phyloP scores from a whole-genome alignment of 1,284 basidiomycete species.

The Boletus hoseneyae region DNA sequence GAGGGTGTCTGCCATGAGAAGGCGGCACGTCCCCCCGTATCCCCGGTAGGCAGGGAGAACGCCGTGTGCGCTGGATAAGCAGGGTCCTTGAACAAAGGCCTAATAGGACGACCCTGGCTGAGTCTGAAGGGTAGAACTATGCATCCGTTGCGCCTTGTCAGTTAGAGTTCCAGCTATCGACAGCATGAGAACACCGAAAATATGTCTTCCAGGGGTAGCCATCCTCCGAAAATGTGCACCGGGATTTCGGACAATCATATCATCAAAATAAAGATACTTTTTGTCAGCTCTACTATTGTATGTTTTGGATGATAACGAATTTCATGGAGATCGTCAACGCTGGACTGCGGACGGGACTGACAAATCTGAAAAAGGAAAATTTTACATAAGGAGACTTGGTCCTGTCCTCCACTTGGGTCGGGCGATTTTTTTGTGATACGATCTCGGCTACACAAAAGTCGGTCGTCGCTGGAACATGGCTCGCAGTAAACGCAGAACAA shows the following conservation, averaged over 20 bases:
- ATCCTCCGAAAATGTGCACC: not conserved
- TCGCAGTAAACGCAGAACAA: constrained; percentile 33
- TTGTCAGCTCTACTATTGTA: too few relatives aligned
- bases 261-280: too few relatives aligned
- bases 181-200: too few relatives aligned
- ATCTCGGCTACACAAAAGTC: not conserved
- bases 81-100: too few relatives aligned
- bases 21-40: not conserved
- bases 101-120: not conserved
- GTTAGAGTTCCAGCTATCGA: too few relatives aligned
- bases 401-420: not conserved
- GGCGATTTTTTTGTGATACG: constrained; percentile 14
- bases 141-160: too few relatives aligned
- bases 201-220: too few relatives aligned
- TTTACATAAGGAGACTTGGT: constrained; percentile 21
- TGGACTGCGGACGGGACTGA: too few relatives aligned
- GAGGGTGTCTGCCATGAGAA: not conserved
- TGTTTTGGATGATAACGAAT: too few relatives aligned
- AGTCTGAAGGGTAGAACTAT: too few relatives aligned
- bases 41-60: not conserved
- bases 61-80: not conserved
- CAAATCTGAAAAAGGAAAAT: constrained; percentile 14
- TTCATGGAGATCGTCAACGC: too few relatives aligned
- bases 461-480: constrained; percentile 23
- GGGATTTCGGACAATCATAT: not conserved